Conservation (phyloP, 306 rosid species). For the Corylus avellana region DNA sequence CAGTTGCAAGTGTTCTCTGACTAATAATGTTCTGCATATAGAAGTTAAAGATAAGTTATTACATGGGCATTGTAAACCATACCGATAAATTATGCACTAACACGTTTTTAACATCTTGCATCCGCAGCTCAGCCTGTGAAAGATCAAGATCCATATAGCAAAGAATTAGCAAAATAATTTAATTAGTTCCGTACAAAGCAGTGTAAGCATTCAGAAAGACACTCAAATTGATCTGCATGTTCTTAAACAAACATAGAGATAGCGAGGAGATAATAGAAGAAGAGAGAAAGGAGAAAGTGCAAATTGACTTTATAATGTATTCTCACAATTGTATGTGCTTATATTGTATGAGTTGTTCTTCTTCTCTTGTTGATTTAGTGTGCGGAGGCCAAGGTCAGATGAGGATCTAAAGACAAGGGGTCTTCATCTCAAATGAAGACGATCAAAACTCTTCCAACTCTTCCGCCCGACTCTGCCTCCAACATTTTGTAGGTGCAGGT, state of each 20-base stretch:
- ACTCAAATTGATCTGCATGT: background rate
- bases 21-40: background rate
- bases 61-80: conserved; percentile 31
- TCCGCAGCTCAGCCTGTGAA: conserved; percentile 85
- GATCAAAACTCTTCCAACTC: too few species aligned
- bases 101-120: conserved; percentile 87
- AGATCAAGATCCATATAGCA: conserved; percentile 13
- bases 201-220: background rate
- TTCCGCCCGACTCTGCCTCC: too few species aligned
- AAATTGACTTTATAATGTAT: background rate
- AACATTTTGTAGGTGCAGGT: too few species aligned
- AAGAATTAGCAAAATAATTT: background rate
- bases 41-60: background rate
- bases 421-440: too few species aligned
- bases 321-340: background rate
- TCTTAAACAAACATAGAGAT: background rate
- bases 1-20: background rate
- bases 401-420: too few species aligned
- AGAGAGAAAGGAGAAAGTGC: background rate
- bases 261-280: background rate
- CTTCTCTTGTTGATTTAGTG: too few species aligned
- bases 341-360: background rate
- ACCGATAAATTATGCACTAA: conserved; percentile 91
- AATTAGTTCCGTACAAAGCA: background rate
- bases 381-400: too few species aligned